Evolutionary conservation across 2,329 filamentous ascomycete genomes (phyloP).

Genomic region (Sclerotinia trifoliorum): DNA sequence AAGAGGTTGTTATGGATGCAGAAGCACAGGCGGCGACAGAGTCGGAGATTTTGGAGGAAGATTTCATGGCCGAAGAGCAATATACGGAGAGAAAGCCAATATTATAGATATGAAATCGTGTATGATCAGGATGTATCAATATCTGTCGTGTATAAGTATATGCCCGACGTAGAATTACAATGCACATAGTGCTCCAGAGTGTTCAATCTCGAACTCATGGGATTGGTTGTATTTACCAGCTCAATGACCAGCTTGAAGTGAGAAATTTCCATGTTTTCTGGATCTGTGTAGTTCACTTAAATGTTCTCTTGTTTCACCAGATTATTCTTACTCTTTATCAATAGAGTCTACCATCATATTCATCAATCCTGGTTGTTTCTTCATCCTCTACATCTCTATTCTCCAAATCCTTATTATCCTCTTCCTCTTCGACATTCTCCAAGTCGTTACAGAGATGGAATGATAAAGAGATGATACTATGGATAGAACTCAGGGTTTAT

Average conservation of each 20-base stretch:
- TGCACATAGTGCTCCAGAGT: background rate
- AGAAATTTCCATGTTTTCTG: background rate
- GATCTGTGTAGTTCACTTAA: background rate
- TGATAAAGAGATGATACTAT: too few species aligned
- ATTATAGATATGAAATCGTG: constrained; percentile 27
- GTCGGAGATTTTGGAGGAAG: constrained; percentile 43
- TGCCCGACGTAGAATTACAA: constrained; percentile 5
- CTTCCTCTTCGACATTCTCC: too few species aligned
- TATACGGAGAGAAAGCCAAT: constrained; percentile 33
- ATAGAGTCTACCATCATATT: too few species aligned
- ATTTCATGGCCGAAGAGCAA: constrained; percentile 41
- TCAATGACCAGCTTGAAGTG: background rate
- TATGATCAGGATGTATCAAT: constrained; percentile 23
- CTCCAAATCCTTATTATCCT: too few species aligned
- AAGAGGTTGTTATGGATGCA: constrained; percentile 43
- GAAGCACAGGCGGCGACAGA: constrained; percentile 40
- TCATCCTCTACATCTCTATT: too few species aligned
- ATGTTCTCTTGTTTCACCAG: background rate
- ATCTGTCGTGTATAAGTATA: constrained; percentile 19
- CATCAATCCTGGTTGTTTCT: too few species aligned
- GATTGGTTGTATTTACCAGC: background rate
- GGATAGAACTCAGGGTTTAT: too few species aligned
- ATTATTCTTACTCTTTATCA: too few species aligned
- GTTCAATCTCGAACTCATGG: background rate
- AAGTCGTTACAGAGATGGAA: too few species aligned